Evolutionary conservation across 768 basidiomycete genomes (phyloP).

Genomic region (Sarcomyxa edulis): DNA sequence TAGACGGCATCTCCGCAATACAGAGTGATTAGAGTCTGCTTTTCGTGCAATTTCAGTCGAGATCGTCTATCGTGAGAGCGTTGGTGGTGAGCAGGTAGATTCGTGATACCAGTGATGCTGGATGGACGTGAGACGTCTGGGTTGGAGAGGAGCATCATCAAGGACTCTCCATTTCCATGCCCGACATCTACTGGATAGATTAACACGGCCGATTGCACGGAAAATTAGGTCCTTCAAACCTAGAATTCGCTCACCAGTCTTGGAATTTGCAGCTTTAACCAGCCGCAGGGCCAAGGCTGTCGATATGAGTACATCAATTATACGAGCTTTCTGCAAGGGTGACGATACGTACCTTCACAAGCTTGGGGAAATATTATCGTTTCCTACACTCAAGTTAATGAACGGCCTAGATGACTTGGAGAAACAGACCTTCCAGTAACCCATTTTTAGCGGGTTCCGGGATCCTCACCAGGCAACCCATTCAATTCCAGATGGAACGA

Average conservation of each 20-base stretch:
- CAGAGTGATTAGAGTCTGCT: conserved; percentile 29
- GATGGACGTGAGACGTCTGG: conserved; percentile 40
- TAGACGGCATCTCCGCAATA: conserved; percentile 49
- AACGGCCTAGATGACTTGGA: not conserved
- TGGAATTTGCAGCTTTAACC: conserved; percentile 34
- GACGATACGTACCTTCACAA: conserved; percentile 43
- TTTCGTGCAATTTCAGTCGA: conserved; percentile 14
- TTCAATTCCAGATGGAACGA: conserved; percentile 55
- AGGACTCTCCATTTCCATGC: conserved; percentile 63
- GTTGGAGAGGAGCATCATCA: conserved; percentile 47
- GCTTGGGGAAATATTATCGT: conserved; percentile 49
- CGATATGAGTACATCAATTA: conserved; percentile 1
- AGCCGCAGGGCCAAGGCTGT: conserved; percentile 50
- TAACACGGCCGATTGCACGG: not conserved
- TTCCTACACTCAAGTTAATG: conserved; percentile 31
- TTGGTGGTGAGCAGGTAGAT: conserved; percentile 39
- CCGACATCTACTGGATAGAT: conserved; percentile 47
- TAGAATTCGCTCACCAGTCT: conserved; percentile 40
- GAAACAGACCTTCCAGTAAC: conserved; percentile 54
- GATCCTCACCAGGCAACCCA: conserved; percentile 27
- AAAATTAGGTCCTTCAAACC: conserved; percentile 39
- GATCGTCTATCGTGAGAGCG: conserved; percentile 39
- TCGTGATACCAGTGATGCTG: conserved; percentile 53
- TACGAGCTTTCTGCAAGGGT: not conserved
- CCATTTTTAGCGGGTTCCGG: conserved; percentile 66